Evolutionary conservation across 345 rosid species (phyloP).

Genomic region (Pistacia atlantica): DNA sequence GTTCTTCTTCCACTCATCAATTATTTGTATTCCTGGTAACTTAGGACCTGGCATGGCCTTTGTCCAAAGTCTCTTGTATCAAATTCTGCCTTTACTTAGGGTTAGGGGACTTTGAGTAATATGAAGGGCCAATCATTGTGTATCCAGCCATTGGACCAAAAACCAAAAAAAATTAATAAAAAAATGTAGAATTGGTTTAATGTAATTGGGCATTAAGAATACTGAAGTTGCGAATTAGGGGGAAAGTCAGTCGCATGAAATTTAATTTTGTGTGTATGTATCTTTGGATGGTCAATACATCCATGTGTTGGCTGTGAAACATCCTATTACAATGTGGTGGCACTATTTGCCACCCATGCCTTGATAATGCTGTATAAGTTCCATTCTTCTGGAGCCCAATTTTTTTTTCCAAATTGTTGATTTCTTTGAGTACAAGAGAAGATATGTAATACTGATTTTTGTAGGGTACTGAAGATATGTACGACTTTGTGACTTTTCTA

Average conservation of each 20-base stretch:
- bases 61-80: neutral
- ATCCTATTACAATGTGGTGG: too few species aligned
- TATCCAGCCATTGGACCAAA: neutral
- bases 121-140: neutral
- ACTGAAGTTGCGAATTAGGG: neutral
- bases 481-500: too few species aligned
- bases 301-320: neutral
- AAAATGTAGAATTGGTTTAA: neutral
- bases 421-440: too few species aligned
- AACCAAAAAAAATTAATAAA: neutral
- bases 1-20: neutral
- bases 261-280: neutral
- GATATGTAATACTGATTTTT: too few species aligned
- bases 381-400: neutral
- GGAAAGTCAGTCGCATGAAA: neutral
- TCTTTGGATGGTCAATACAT: neutral
- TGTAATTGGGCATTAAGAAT: too few species aligned
- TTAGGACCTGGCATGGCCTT: neutral
- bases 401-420: too few species aligned
- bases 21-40: neutral
- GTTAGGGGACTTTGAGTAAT: neutral
- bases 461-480: neutral
- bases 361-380: neutral
- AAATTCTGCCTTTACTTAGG: neutral
- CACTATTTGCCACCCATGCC: too few species aligned